Base-by-base conservation (phyloP, 768 basidiomycete genomes). In the Auricularia cornea region DNA sequence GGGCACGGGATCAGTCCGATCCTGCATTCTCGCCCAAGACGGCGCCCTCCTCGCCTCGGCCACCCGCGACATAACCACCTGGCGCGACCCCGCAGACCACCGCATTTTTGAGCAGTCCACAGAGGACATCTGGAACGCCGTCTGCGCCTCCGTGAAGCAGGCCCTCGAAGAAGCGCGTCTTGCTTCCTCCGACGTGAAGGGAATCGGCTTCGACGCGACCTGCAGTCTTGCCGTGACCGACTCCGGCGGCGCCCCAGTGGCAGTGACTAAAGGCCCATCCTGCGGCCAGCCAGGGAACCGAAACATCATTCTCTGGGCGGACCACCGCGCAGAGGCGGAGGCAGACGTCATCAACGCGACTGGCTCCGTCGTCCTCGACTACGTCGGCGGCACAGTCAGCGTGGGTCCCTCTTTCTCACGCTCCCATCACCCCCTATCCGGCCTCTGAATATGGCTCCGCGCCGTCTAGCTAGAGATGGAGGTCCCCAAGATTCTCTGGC, bases 91-190 rank as follows among this genome's bases (percentile, higher is more conserved):
- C 1, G 72, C 81, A 33, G 92, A 98, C 80, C 87, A 92, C 72
- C 82, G 89, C 63, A 94, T 98, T 77, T 99, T 97, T 73, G 97
- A 99, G 75, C 97, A 99, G 74, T 96, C 94, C 33, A 93, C 94
- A 0, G 76, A 78, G 28, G 84, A 98, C 70, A 95, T 97, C 75
- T 95, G 93, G 95, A 72, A 76, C 8, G 80, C 82, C 60, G 86
- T 93, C 63, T 82, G 83, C 51, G 75, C 72, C 61, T 83, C 84
- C 33, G 79, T 90, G 64, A 84, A 79, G 68, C 80, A 80, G 3
- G 87, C 92, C 60, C 75, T 98, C 29, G 65, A 78, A 10, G 75
- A 80, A 32, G 80, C 88, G 0, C 76, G 81, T 3, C 74, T 92
- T 31, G 67, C 80, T 32, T 82, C 88, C 11, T 72, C 76, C 2